Base-by-base conservation (phyloP, 2,329 filamentous ascomycete genomes). In the Torrubiellomyces zombiae region DNA sequence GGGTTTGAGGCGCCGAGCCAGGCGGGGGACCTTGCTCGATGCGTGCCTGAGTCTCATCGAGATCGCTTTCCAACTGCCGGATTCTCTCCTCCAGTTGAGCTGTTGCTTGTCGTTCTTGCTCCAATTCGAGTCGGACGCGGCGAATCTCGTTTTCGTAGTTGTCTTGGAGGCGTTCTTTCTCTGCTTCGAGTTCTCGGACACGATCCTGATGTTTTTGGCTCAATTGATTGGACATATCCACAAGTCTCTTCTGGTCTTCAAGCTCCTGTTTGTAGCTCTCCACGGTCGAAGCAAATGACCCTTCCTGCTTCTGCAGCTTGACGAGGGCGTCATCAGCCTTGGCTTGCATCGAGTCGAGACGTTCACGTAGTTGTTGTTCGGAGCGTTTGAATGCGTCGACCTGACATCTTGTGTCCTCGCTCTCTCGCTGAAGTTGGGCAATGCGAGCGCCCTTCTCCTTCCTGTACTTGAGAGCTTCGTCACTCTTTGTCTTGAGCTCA, bases 391-490 rank as follows among this genome's bases (percentile, higher is more conserved):
- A 56, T 7, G 76, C 67, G 28, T 93, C 82, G 26, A 83, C 65
- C 16, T 67, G 75, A 12, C 78, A 75, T 34, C 67, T 74, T 21
- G 77, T 71, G 37, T 98, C 89, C 38, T 95, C 86, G 37, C 86
- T 79, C 32, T 78, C 70, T 26, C 83, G 78, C 50, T 94, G 80
- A 15, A 98, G 67, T 41, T 91, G 80, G 7, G 83, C 69, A 38
- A 95, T 81, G 19, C 80, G 77, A 2, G 82, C 75, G 33, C 80
- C 80, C 61, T 94, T 95, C 46, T 98, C 89, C 45, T 93, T 95
- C 34, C 89, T 73, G 51, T 79, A 86, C 43, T 85, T 93, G 36
- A 86, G 67, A 23, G 82, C 73, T 45, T 98, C 89, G 7, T 75
- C 69, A 32, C 69, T 75, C 55, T 93, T 92, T 1, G 80, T 85